phyloP scores from a whole-genome alignment of 129 eudicot genomes.

The Saussurea involucrata region DNA sequence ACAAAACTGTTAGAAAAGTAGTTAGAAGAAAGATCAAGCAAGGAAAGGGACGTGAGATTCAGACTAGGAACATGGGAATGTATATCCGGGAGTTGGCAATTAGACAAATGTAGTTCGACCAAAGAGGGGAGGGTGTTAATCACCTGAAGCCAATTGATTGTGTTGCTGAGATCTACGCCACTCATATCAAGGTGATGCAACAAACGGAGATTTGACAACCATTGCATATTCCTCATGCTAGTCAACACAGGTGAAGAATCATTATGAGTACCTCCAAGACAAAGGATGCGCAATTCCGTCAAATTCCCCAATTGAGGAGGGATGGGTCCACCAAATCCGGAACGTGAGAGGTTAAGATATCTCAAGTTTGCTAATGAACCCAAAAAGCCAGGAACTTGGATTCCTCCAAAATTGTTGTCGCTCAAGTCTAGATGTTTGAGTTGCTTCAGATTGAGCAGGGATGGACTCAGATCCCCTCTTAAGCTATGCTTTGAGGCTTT shows the following conservation, averaged over 20 bases:
- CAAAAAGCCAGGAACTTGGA: conserved; percentile 22
- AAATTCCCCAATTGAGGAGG: conserved; percentile 30
- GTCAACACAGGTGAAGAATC: accelerated
- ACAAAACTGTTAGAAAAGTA: too few relatives aligned
- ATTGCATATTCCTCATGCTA: too few relatives aligned
- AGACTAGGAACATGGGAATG: not conserved
- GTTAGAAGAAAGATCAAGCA: too few relatives aligned
- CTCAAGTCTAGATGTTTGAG: conserved; percentile 29
- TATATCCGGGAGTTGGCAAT: not conserved
- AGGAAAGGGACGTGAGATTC: not conserved
- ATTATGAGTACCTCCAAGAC: not conserved
- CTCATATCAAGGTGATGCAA: conserved; percentile 20
- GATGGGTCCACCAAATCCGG: conserved; percentile 19
- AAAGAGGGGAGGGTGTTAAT: conserved; percentile 15
- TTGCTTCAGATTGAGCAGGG: conserved; percentile 2
- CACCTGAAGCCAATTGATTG: not conserved
- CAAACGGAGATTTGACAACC: conserved; percentile 24
- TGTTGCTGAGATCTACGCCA: not conserved
- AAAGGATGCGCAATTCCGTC: conserved; percentile 18
- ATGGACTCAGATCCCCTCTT: conserved; percentile 7
- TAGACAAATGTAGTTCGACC: not conserved
- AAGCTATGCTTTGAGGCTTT: not conserved
- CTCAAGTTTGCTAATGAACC: conserved; percentile 23
- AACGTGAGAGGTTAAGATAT: conserved; percentile 27
- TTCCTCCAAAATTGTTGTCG: conserved; percentile 9